phyloP scores from a whole-genome alignment of 208 protist genomes.

The Entamoeba histolytica region DNA sequence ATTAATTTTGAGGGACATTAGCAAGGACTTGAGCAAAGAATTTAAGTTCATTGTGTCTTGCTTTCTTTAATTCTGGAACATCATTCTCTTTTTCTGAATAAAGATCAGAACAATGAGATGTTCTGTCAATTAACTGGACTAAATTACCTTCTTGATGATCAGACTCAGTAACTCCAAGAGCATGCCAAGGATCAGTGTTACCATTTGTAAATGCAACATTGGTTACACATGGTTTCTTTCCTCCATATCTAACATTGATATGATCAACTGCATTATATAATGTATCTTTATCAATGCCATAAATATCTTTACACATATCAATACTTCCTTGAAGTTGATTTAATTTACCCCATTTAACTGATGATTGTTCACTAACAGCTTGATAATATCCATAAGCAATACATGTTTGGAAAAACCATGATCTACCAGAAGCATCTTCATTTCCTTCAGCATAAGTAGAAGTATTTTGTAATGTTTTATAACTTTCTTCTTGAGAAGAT shows the following conservation, averaged over 20 bases:
- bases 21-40: neutral
- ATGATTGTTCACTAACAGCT: neutral
- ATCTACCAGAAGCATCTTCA: neutral
- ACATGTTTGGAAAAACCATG: conserved; percentile 1
- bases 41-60: neutral
- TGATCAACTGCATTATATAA: neutral
- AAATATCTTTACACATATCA: neutral
- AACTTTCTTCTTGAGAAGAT: neutral
- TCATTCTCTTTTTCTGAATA: neutral
- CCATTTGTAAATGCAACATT: conserved; percentile 8
- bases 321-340: neutral
- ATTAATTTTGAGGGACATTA: neutral
- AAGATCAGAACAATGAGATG: neutral
- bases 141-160: neutral
- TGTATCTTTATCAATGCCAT: neutral
- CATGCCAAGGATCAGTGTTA: neutral
- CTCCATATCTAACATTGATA: neutral
- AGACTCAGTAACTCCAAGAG: neutral
- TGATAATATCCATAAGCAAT: neutral
- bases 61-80: neutral
- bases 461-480: neutral
- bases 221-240: neutral
- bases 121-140: neutral
- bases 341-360: neutral
- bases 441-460: neutral